Conservation (phyloP, 2,329 filamentous ascomycete genomes). For the Aureobasidium sp. region DNA sequence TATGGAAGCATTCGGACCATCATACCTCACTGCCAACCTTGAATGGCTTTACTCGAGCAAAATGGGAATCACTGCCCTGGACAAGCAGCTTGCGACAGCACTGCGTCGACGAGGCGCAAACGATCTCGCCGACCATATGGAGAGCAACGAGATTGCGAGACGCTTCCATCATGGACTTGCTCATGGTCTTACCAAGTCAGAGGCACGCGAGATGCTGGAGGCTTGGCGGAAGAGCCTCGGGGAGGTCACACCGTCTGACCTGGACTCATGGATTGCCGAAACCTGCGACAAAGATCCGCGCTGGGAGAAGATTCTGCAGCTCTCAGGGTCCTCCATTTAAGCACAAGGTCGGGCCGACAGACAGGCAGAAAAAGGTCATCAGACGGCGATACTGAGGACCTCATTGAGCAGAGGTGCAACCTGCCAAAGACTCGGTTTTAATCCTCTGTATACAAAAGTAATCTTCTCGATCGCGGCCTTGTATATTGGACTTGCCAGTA, state of each 20-base stretch:
- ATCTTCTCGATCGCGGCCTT: background rate
- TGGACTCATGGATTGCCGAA: background rate
- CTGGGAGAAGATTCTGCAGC: background rate
- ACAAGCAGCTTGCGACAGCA: background rate
- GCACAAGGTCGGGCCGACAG: too few relatives aligned
- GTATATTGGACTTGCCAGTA: background rate
- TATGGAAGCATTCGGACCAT: conserved; percentile 10
- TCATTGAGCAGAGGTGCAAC: background rate
- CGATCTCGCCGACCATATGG: background rate
- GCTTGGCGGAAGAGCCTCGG: background rate
- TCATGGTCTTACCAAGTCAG: background rate
- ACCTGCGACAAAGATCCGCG: background rate
- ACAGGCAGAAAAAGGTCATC: too few relatives aligned
- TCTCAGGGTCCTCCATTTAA: background rate
- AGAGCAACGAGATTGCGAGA: background rate
- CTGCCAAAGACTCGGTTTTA: background rate
- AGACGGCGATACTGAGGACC: too few relatives aligned
- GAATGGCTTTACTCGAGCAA: background rate
- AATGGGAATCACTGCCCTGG: background rate
- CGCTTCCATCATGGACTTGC: background rate
- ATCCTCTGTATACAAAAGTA: background rate
- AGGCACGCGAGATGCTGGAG: background rate
- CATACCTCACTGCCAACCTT: conserved; percentile 9
- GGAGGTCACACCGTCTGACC: background rate
- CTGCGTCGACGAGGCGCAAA: background rate